These are phyloP conservation scores for Primulina tabacum DNA, from an alignment of 257 asterid species.

Conservation along the genomic window DNA sequence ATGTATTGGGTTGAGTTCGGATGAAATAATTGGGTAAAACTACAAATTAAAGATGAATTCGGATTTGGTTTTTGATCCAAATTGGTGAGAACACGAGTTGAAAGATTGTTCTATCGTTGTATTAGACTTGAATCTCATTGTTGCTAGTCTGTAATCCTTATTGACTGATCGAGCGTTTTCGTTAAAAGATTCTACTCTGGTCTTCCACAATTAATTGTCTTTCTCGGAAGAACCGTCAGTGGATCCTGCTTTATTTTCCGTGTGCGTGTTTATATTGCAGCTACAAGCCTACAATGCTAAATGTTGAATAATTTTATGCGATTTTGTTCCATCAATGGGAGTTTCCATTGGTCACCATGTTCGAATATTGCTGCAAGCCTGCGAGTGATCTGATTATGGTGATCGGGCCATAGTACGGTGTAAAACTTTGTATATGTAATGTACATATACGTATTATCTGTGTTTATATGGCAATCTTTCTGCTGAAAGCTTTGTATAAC, in stretches of 20 bases:
- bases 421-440: neutral
- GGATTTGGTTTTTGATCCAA: neutral
- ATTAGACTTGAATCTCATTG: neutral
- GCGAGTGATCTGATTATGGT: neutral
- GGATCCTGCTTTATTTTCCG: neutral
- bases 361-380: neutral
- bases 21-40: neutral
- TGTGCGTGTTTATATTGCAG: constrained; percentile 3
- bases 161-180: constrained; percentile 1
- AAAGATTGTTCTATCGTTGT: neutral
- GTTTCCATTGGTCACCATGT: neutral
- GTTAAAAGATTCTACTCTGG: neutral
- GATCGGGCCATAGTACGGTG: neutral
- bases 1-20: neutral
- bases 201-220: constrained; percentile 5
- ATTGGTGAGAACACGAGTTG: neutral
- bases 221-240: neutral
- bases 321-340: neutral
- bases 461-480: neutral
- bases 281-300: neutral
- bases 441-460: neutral
- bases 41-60: neutral
- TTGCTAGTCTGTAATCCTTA: neutral
- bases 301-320: neutral
- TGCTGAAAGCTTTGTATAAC: neutral